A percentile compares a stretch with the other conserved stretches of the same genome.
These are phyloP conservation scores for Magnolia kwangsiensis DNA, from an alignment of 164 flowering plant species.

Conservation along the genomic window DNA sequence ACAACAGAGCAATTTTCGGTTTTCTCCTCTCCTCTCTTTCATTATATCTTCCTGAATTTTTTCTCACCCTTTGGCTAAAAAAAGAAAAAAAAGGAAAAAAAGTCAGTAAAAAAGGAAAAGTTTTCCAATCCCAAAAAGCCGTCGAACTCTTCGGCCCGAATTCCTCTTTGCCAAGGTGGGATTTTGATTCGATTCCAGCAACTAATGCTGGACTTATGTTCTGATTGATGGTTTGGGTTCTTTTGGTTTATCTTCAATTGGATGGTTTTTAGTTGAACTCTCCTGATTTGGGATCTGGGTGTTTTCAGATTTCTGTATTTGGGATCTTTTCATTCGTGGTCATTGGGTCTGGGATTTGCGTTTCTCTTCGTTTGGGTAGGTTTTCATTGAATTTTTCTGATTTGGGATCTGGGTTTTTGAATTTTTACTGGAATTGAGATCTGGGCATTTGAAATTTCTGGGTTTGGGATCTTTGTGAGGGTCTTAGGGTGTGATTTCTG, in stretches of 20 bases:
- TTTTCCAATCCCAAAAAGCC: not conserved
- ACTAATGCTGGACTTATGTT: conserved; percentile 6
- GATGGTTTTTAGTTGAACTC: not conserved
- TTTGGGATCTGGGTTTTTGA: not conserved
- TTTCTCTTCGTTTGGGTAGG: too few relatives aligned
- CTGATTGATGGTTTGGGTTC: not conserved
- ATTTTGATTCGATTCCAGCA: not conserved
- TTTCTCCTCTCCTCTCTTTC: not conserved
- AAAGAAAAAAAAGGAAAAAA: not conserved
- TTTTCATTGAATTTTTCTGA: not conserved
- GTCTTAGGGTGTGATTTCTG: too few relatives aligned
- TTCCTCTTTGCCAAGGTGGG: not conserved
- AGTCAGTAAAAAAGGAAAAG: not conserved
- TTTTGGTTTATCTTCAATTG: not conserved
- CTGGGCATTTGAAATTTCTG: not conserved
- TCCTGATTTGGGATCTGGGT: not conserved
- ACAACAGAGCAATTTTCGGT: not conserved
- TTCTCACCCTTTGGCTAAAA: not conserved
- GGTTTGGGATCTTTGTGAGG: not conserved
- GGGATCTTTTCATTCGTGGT: not conserved
- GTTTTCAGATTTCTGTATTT: not conserved
- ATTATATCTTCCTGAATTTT: not conserved
- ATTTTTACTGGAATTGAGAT: too few relatives aligned
- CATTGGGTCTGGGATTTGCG: not conserved
- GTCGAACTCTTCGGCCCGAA: not conserved